Evolutionary conservation across 179 eudicot species (phyloP).

Genomic region (Actinidia chinensis): DNA sequence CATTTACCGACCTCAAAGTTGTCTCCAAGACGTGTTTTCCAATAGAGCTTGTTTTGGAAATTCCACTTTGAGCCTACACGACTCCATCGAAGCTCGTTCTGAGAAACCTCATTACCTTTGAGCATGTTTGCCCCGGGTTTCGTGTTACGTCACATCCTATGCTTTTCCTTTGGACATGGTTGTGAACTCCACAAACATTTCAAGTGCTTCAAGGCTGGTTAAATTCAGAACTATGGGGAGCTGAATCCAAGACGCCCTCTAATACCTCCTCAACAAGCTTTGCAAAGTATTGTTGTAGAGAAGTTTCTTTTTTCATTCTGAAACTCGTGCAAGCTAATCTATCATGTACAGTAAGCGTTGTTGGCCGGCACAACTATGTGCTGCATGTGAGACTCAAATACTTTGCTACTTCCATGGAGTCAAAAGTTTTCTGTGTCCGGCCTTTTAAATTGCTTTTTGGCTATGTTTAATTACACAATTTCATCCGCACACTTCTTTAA

Average conservation of each 20-base stretch:
- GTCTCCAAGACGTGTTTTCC: too few species aligned
- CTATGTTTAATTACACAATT: too few species aligned
- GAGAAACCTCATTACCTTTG: not conserved
- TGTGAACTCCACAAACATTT: not conserved
- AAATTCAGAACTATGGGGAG: not conserved
- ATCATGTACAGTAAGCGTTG: too few species aligned
- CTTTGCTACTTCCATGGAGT: too few species aligned
- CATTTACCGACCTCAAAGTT: not conserved
- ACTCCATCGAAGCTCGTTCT: not conserved
- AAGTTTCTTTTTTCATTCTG: not conserved
- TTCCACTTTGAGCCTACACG: not conserved
- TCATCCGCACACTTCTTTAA: too few species aligned
- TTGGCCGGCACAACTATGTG: too few species aligned
- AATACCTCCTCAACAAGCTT: not conserved
- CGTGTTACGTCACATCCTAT: not conserved
- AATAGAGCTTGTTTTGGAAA: not conserved
- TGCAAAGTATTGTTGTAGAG: not conserved
- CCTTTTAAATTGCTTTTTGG: too few species aligned
- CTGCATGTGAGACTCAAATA: too few species aligned
- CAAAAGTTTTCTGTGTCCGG: too few species aligned
- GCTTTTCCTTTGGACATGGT: constrained; percentile 9
- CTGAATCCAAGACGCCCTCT: not conserved
- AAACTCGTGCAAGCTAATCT: too few species aligned
- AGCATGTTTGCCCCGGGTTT: not conserved
- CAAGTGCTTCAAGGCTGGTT: not conserved